Conservation (phyloP, 768 basidiomycete species). For the Exidia glandulosa region DNA sequence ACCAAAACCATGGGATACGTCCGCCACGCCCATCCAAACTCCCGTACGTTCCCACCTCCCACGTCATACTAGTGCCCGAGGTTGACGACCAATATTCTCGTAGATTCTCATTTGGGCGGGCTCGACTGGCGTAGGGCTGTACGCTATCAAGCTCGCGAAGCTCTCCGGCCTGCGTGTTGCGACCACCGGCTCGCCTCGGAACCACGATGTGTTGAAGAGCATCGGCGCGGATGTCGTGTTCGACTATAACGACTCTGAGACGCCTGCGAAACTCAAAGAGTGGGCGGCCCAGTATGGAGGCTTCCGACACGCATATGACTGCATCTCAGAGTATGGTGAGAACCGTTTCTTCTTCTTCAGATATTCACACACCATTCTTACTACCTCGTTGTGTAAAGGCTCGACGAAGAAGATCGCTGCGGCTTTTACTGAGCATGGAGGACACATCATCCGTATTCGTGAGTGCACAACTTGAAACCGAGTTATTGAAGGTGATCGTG, state of each 20-base stretch:
- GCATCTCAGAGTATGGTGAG: constrained; percentile 1
- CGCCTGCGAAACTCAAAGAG: constrained; percentile 9
- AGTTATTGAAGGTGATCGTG: background rate
- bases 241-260: constrained; percentile 20
- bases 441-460: background rate
- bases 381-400: background rate
- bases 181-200: constrained; percentile 31
- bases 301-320: background rate
- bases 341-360: background rate
- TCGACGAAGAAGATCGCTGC: background rate
- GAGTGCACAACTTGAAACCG: background rate
- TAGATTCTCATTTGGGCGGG: constrained; percentile 20
- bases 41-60: background rate
- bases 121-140: constrained; percentile 24
- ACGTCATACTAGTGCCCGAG: background rate
- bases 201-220: constrained; percentile 24
- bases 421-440: background rate
- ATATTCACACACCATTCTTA: too few relatives aligned
- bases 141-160: constrained; percentile 31
- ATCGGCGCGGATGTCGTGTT: constrained; percentile 34
- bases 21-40: background rate
- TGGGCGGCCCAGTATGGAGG: constrained; percentile 3
- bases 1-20: background rate
- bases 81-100: too few relatives aligned
- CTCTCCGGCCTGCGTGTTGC: constrained; percentile 33